A percentile compares a stretch with the other conserved stretches of the same genome.
These are phyloP conservation scores for Auxenochlorella pyrenoidosa DNA, from an alignment of 139 green algal genomes.

Conservation along the genomic window DNA sequence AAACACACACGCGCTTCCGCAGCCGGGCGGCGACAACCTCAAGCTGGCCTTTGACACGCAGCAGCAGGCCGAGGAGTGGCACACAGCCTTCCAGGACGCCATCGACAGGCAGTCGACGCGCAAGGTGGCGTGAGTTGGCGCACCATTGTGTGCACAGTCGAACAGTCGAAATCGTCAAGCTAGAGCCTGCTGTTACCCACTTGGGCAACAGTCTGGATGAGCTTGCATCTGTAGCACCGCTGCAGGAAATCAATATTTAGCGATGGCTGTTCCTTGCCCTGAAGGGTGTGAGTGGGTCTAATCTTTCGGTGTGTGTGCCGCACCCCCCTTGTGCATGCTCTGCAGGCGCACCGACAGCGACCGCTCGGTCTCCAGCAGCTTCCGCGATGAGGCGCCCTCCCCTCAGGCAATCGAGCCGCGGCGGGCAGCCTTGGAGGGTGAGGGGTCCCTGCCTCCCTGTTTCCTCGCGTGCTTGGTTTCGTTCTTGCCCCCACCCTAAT, in stretches of 20 bases:
- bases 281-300: too few relatives aligned
- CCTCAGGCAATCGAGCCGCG: neutral
- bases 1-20: too few relatives aligned
- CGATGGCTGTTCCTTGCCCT: too few relatives aligned
- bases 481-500: too few relatives aligned
- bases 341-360: constrained; percentile 21
- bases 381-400: neutral
- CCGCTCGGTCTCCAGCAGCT: neutral
- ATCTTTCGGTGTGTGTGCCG: too few relatives aligned
- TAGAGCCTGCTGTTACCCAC: neutral
- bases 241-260: too few relatives aligned
- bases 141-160: too few relatives aligned
- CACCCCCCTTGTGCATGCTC: too few relatives aligned
- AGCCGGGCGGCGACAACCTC: constrained; percentile 7
- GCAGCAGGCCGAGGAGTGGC: constrained; percentile 39
- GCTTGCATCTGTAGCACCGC: neutral
- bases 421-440: neutral
- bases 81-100: constrained; percentile 25
- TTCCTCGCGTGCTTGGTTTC: too few relatives aligned
- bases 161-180: too few relatives aligned
- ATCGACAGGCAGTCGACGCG: constrained; percentile 1
- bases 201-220: too few relatives aligned
- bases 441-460: neutral
- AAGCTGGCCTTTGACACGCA: constrained; percentile 23
- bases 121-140: neutral